These are phyloP conservation scores for Ramaria rubella DNA, from an alignment of 768 basidiomycete species.

Conservation along the genomic window DNA sequence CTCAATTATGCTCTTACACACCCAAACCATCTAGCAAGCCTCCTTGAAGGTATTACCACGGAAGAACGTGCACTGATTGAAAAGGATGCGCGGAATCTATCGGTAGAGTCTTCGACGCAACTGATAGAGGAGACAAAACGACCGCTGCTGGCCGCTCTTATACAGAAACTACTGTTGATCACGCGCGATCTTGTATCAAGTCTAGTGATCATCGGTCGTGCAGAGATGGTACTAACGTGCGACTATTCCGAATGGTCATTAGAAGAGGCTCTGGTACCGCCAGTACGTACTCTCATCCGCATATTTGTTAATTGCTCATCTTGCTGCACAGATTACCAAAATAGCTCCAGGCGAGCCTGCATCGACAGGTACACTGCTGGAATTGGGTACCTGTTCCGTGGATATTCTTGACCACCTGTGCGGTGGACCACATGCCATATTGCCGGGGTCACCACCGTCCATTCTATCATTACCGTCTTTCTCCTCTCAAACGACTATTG, in stretches of 20 bases:
- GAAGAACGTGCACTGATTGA: slow-evolving; percentile 70
- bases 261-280: slow-evolving; percentile 60
- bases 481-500: slow-evolving; percentile 34
- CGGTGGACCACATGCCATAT: slow-evolving; percentile 49
- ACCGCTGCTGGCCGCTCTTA: slow-evolving; percentile 64
- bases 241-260: slow-evolving; percentile 49
- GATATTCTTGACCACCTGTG: slow-evolving; percentile 68
- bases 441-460: slow-evolving; percentile 20
- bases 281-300: slow-evolving; percentile 42
- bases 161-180: slow-evolving; percentile 65
- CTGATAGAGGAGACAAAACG: slow-evolving; percentile 58
- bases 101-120: slow-evolving; percentile 33
- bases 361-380: slow-evolving; percentile 81
- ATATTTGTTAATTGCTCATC: slow-evolving; percentile 1
- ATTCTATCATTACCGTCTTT: slow-evolving; percentile 20
- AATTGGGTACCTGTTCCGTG: slow-evolving; percentile 69
- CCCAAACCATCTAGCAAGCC: slow-evolving; percentile 78
- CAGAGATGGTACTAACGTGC: slow-evolving; percentile 57
- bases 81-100: slow-evolving; percentile 39
- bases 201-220: slow-evolving; percentile 61
- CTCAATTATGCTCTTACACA: slow-evolving; percentile 88
- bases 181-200: slow-evolving; percentile 65
- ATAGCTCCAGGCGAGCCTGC: slow-evolving; percentile 77
- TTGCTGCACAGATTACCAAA: slow-evolving; percentile 62
- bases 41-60: slow-evolving; percentile 70